A percentile compares a stretch with the other conserved stretches of the same genome.
Conservation (phyloP, 106 monocot genomes). For the Dendrobium huoshanense region DNA sequence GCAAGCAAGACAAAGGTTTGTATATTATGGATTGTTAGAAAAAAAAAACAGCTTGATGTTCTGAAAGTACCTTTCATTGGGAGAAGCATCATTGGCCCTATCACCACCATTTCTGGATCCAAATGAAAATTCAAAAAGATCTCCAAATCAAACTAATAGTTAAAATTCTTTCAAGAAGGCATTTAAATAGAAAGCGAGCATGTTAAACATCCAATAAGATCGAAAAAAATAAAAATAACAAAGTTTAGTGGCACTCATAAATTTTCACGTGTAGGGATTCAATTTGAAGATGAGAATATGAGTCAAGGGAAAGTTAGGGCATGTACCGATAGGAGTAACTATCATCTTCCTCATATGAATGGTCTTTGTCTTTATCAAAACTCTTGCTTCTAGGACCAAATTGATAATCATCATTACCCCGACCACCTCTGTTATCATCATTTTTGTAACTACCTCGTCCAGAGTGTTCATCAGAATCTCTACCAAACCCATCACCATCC, state of each 20-base stretch:
- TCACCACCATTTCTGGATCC: constrained; percentile 51
- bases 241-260: neutral
- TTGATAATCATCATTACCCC: constrained; percentile 42
- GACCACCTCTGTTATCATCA: constrained; percentile 44
- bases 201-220: neutral
- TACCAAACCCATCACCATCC: constrained; percentile 50
- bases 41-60: neutral
- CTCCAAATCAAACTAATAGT: neutral
- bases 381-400: constrained; percentile 58
- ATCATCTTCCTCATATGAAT: constrained; percentile 69
- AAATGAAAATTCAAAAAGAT: constrained; percentile 8
- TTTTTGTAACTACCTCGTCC: constrained; percentile 43
- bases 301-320: neutral
- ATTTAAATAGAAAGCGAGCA: neutral
- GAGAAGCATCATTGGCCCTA: constrained; percentile 46
- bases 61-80: constrained; percentile 47
- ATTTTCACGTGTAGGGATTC: neutral
- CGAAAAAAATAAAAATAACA: neutral
- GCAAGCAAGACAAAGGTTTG: neutral
- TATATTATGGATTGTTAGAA: neutral
- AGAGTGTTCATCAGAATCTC: constrained; percentile 49
- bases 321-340: constrained; percentile 62
- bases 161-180: neutral
- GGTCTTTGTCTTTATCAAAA: constrained; percentile 40
- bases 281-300: neutral